Conservation (phyloP, 2,329 filamentous ascomycete genomes). For the Lizonia empirigonia region DNA sequence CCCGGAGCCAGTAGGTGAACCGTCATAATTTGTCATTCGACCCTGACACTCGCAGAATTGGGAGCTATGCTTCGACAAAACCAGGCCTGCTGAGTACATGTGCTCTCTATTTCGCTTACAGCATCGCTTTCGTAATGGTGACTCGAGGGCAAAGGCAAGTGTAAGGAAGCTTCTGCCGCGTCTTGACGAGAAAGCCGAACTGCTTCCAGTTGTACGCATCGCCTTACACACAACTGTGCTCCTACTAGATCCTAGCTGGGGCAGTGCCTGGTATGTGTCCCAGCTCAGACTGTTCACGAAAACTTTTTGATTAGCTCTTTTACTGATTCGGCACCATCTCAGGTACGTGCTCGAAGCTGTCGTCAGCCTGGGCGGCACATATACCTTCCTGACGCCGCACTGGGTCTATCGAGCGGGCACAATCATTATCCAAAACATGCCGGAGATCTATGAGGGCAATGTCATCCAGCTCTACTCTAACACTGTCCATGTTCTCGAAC, state of each 20-base stretch:
- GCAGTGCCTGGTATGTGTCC: constrained; percentile 36
- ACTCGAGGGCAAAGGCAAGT: constrained; percentile 24
- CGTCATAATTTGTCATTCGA: too few species aligned
- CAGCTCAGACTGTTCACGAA: too few species aligned
- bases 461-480: constrained; percentile 45
- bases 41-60: constrained; percentile 31
- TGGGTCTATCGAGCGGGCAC: constrained; percentile 45
- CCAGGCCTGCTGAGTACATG: constrained; percentile 39
- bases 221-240: constrained; percentile 42
- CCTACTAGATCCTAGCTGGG: constrained; percentile 41
- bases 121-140: constrained; percentile 43
- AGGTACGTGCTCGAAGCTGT: constrained; percentile 37
- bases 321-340: not conserved
- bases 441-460: constrained; percentile 35
- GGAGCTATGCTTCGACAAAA: constrained; percentile 35
- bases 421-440: constrained; percentile 42
- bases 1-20: constrained; percentile 39
- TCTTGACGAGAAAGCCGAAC: constrained; percentile 31
- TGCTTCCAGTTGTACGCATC: constrained; percentile 37
- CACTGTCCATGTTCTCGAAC: constrained; percentile 41
- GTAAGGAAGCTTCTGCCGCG: constrained; percentile 33
- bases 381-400: constrained; percentile 43
- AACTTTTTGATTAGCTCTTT: too few species aligned
- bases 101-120: constrained; percentile 46
- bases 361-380: constrained; percentile 37